Base-by-base conservation (phyloP, 805 yeast genomes). In the Hanseniaspora taiwanica region DNA sequence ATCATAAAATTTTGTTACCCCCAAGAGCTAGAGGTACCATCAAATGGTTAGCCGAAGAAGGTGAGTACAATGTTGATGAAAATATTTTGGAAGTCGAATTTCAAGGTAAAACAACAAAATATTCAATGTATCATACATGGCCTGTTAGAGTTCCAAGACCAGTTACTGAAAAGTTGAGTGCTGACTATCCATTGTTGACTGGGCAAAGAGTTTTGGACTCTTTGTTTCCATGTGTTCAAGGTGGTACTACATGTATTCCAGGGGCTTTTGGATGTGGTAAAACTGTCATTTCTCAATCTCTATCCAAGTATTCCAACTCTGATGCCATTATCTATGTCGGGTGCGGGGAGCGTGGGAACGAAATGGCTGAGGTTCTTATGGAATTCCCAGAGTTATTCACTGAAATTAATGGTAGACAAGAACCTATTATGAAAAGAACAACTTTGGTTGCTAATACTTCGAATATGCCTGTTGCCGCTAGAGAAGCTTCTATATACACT, bases 191-290 rank as follows among this genome's bases (percentile, higher is more conserved):
- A 39, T 72, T 91, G 53, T 74, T 91, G 55, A 91, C 99, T 16
- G 99, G 99, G 56, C 99, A 91, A 71, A 83, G 99, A 74, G 99
- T 91, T 39, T 72, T 91, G 63, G 99, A 91, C 65, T 80, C 98
- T 23, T 74, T 91, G 49, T 91, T 91, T 74, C 99, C 99, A 37
- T 82, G 94, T 76, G 99, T 91, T 53, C 98, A 91, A 71, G 99
- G 99, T 69, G 99, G 99, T 71, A 91, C 99, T 31, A 91, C 99
- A 27, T 93, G 98, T 81, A 91, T 91, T 62, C 99, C 99, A 36
- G 99, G 99, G 68, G 99, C 99, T 48, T 91, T 91, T 55, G 99
- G 99, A 48, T 91, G 97, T 67, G 99, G 99, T 65, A 91, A 87
- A 63, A 89, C 98, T 10, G 98, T 89, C 55, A 89, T 89, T 60